Base-by-base conservation (phyloP, 495 filamentous ascomycete genomes). In the Geoglossum glabrum region DNA sequence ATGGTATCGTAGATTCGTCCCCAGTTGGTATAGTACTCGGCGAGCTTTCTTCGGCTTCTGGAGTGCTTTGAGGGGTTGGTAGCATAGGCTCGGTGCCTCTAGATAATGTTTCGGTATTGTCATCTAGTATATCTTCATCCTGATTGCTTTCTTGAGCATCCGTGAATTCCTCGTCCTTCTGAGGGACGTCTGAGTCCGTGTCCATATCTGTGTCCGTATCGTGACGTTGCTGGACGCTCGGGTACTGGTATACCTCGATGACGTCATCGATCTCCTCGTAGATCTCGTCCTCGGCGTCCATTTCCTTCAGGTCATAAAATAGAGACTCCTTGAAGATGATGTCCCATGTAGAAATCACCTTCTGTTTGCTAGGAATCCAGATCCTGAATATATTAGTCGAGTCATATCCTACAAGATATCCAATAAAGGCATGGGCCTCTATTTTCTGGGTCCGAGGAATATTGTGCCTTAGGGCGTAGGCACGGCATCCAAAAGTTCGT, bases 311-410 rank as follows among this genome's bases (percentile, higher is more conserved):
- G 17, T 55, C 30, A 23, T 55, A 55, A 8, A 19, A 31, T 26
- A 30, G n/a, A 23, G 3, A 7, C 17, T 55, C 27, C 10, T 55
- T 33, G 30, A 55, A 55, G 3, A 23, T 56, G 21, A 56, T 21
- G 31, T 54, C 57, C 15, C 61, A 46, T 5, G 40, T 60, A 21
- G 57, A 57, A 52, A 55, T 61, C 26, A 56, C 60, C 28, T 19
- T 59, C 33, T 52, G 6, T 31, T 19, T 25, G n/a, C 8, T 30
- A 7, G 63, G 63, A 34, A 59, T 64, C 66, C 64, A 68, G 36
- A 68, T 63, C 17, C 61, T 46, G 57, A 61, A 68, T 23, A 66
- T 63, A 54, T 68, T 67, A 13, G 66, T 62, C 5, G 64, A 68
- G 26, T 61, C 55, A 59, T 66, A 68, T 17, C 62, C 66, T 1